phyloP scores from a whole-genome alignment of 2,329 filamentous ascomycete genomes.

The Pestalotiopsis sp. region DNA sequence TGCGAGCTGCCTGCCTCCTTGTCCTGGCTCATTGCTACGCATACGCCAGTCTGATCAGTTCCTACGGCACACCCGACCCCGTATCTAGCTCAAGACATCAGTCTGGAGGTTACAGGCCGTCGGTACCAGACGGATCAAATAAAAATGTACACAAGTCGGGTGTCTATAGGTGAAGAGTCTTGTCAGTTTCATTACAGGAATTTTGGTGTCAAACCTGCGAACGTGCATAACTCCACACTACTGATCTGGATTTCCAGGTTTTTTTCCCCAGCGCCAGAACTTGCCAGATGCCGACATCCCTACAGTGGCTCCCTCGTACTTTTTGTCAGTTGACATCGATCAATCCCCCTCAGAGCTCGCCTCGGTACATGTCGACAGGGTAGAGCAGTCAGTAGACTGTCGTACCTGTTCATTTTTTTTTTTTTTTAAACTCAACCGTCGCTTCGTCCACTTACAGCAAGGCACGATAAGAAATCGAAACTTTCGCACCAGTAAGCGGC shows the following conservation, averaged over 20 bases:
- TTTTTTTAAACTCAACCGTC: not conserved
- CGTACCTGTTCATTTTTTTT: not conserved
- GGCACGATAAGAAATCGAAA: slow-evolving; percentile 9
- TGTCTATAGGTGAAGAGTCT: not conserved
- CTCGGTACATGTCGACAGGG: not conserved
- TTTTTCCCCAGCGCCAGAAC: not conserved
- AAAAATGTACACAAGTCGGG: not conserved
- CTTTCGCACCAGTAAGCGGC: slow-evolving; percentile 13
- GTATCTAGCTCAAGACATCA: not conserved
- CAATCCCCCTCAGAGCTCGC: not conserved
- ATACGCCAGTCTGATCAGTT: not conserved
- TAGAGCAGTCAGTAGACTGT: not conserved
- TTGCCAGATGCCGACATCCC: not conserved
- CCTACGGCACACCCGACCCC: not conserved
- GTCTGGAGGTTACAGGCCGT: not conserved
- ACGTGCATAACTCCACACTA: not conserved
- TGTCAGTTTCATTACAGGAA: not conserved
- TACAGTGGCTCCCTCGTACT: not conserved
- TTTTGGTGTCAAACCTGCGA: not conserved
- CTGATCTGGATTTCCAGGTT: not conserved
- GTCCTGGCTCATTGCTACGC: not conserved
- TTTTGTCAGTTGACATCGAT: too few relatives aligned
- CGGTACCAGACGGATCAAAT: not conserved
- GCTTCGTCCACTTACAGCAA: slow-evolving; percentile 2
- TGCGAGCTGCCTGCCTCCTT: too few relatives aligned